Evolutionary conservation across 345 rosid species (phyloP).

Genomic region (Nephelium lappaceum): DNA sequence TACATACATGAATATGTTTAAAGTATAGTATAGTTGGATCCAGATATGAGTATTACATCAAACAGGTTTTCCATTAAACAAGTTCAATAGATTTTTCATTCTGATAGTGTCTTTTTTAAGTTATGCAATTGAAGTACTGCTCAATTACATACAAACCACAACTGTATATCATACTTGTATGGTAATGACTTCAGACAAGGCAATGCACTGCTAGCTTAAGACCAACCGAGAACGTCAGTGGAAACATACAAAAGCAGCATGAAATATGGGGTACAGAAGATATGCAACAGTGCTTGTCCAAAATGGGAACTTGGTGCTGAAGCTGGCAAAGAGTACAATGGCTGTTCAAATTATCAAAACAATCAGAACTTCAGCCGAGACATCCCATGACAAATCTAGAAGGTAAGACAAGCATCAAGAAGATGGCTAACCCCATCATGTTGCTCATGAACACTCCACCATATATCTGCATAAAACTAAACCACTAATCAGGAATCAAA

Average conservation of each 20-base stretch:
- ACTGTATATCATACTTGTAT: too few species aligned
- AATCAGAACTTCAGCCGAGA: conserved; percentile 39
- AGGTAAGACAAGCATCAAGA: conserved; percentile 43
- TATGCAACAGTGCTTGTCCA: conserved; percentile 42
- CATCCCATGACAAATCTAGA: conserved; percentile 38
- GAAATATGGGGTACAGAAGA: conserved; percentile 43
- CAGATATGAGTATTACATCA: background rate
- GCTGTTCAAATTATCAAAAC: conserved; percentile 30
- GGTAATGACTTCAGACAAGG: too few species aligned
- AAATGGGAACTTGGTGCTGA: conserved; percentile 30
- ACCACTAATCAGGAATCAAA: background rate
- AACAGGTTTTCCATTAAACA: background rate
- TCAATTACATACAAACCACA: too few species aligned
- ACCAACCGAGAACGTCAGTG: conserved; percentile 41
- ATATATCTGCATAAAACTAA: conserved; percentile 35
- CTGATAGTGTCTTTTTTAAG: too few species aligned
- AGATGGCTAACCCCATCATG: conserved; percentile 35
- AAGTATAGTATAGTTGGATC: background rate
- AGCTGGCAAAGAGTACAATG: conserved; percentile 35
- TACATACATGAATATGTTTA: background rate
- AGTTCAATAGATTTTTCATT: background rate
- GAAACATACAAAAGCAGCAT: conserved; percentile 40
- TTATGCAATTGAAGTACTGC: too few species aligned
- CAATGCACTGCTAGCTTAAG: background rate
- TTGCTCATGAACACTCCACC: conserved; percentile 53